Evolutionary conservation across 192 early-diverging fungal genomes (phyloP), one percentile per base, ranked within the genome.

Genomic region (Entomortierella lignicola): DNA sequence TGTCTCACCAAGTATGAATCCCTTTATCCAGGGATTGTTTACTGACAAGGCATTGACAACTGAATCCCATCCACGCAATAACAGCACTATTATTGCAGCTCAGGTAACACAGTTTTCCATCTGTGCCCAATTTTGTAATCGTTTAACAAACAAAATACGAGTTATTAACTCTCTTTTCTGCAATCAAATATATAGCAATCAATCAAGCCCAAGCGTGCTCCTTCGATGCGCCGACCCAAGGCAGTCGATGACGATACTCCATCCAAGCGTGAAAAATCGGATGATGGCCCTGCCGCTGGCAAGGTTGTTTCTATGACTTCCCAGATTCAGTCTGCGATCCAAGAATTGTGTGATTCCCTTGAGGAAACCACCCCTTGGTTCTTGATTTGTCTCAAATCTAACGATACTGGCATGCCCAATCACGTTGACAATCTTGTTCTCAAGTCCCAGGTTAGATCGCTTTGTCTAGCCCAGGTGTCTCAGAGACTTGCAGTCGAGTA

Each of bases 361-460:
- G 90, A 91, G 66, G 91, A 94, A 62, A 94, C 92, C 6, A 84
- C 87, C n/a, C 87, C 91, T 31, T 96, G 93, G 93, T 92, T 91
- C 64, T 59, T 94, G 47, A 84, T 91, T 72, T 96, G 94, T 74
- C 75, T 96, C 37, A 84, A 86, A 18, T 89, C 94, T 12, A 94
- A 94, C 68, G 88, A 91, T n/a, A 56, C 82, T 20, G 83, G 86
- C 7, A 84, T 87, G 34, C 81, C 87, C 13, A 85, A 89, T 60
- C 77, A 85, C 37, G 90, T 92, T 70, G 94, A 97, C 73, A 69
- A 81, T n/a, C 85, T 85, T 26, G 80, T 84, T 26, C 86, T 98
- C 20, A 83, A 90, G 62, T 63, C 85, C 41, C 96, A 98, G 82
- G 86, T 97, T 11, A 68, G 86, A 8, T 83, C 89, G 10, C 87